Evolutionary conservation across 352 stramenopile species (phyloP).

Genomic region (Phytophthora palmivora): DNA sequence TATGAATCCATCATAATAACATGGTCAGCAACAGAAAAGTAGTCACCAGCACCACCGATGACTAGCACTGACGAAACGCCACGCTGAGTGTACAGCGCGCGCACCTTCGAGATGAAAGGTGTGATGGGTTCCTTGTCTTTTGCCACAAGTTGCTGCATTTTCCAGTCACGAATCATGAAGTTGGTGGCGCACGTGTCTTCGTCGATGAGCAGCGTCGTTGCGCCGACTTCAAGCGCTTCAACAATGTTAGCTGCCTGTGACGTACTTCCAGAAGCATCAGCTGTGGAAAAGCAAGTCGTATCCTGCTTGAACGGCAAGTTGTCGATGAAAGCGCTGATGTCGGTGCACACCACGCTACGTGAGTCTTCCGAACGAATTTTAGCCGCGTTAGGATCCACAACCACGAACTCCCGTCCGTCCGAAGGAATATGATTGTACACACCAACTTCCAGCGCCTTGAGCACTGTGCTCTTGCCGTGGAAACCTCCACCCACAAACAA

Average conservation of each 20-base stretch:
- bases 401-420: slow-evolving; percentile 96
- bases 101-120: slow-evolving; percentile 96
- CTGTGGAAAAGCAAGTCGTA: slow-evolving; percentile 92
- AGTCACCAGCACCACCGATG: slow-evolving; percentile 96
- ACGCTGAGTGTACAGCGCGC: slow-evolving; percentile 89
- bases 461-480: slow-evolving; percentile 97
- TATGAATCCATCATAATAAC: slow-evolving; percentile 98
- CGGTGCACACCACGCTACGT: slow-evolving; percentile 87
- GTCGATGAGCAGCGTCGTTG: slow-evolving; percentile 95
- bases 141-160: slow-evolving; percentile 97
- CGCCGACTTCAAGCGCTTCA: slow-evolving; percentile 92
- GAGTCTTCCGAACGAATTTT: slow-evolving; percentile 97
- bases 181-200: slow-evolving; percentile 98
- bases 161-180: slow-evolving; percentile 98
- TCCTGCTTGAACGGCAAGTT: slow-evolving; percentile 96
- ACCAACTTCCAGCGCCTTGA: slow-evolving; percentile 94
- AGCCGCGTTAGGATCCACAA: slow-evolving; percentile 82
- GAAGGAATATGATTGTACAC: slow-evolving; percentile 97
- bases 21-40: slow-evolving; percentile 96
- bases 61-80: slow-evolving; percentile 95
- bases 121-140: slow-evolving; percentile 98
- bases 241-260: slow-evolving; percentile 97
- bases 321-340: slow-evolving; percentile 97
- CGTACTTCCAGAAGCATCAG: slow-evolving; percentile 96
- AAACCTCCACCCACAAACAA: slow-evolving; percentile 98